Evolutionary conservation across 1,284 basidiomycete species (phyloP).

Genomic region (Pseudozyma pruni): DNA sequence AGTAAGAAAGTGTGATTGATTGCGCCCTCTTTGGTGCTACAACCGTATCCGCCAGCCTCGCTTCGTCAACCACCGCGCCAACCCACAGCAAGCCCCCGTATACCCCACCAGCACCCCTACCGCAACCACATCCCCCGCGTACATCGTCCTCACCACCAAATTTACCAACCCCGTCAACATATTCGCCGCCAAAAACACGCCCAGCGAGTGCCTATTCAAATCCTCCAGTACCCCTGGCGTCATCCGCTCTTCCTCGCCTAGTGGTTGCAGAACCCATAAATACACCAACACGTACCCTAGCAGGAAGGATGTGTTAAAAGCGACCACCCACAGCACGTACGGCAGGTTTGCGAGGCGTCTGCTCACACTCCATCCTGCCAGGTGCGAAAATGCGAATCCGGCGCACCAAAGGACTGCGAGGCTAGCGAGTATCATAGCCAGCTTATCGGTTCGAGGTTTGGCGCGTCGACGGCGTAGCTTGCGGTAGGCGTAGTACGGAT

Average conservation of each 20-base stretch:
- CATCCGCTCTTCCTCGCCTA: slow-evolving; percentile 44
- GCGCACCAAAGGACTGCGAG: slow-evolving; percentile 84
- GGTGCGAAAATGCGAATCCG: slow-evolving; percentile 69
- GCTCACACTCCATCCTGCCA: slow-evolving; percentile 28
- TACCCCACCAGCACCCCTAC: slow-evolving; percentile 78
- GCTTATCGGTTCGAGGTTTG: slow-evolving; percentile 36
- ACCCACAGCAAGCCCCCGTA: slow-evolving; percentile 73
- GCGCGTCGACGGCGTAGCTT: slow-evolving; percentile 9
- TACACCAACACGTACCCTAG: slow-evolving; percentile 83
- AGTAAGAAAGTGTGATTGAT: no score
- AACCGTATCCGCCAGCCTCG: slow-evolving; percentile 31
- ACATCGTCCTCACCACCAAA: slow-evolving; percentile 83
- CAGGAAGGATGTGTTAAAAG: slow-evolving; percentile 88
- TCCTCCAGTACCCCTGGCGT: slow-evolving; percentile 78
- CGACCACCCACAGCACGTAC: slow-evolving; percentile 89
- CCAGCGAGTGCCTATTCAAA: slow-evolving; percentile 82
- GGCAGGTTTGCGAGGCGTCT: slow-evolving; percentile 74
- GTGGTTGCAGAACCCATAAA: slow-evolving; percentile 74
- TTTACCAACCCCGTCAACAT: slow-evolving; percentile 87
- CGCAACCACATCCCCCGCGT: slow-evolving; percentile 74
- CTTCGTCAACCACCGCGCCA: slow-evolving; percentile 20
- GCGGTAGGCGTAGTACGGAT: slow-evolving; percentile 71
- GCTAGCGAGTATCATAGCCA: slow-evolving; percentile 70
- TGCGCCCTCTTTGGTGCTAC: slow-evolving; percentile 4
- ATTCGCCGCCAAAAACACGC: slow-evolving; percentile 88